Percentiles rank a stretch among this genome's conserved stretches.
These are phyloP conservation scores for Populus hybrid DNA, from an alignment of 441 rosid species.

Conservation along the genomic window DNA sequence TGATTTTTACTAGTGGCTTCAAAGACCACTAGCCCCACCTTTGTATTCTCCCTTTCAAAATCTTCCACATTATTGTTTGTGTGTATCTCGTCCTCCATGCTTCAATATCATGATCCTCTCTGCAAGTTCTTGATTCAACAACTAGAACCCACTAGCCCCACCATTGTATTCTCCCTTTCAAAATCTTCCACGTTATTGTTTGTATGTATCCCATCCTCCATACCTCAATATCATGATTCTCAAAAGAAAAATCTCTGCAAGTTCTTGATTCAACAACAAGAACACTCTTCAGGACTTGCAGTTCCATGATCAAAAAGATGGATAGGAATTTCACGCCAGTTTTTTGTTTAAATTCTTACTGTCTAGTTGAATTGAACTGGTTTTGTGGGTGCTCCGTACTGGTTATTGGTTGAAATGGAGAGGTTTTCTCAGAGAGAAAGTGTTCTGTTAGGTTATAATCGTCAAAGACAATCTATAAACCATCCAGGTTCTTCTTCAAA, in stretches of 20 bases:
- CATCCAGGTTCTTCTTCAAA: slow-evolving; percentile 21
- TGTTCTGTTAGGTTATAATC: slow-evolving; percentile 37
- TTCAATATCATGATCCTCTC: not conserved
- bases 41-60: slow-evolving; percentile 10
- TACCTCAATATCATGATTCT: not conserved
- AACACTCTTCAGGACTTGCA: slow-evolving; percentile 1
- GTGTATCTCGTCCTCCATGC: slow-evolving; percentile 1
- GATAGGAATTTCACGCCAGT: slow-evolving; percentile 37
- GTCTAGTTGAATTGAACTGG: not conserved
- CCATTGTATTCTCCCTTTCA: slow-evolving; percentile 10
- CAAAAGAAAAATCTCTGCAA: not conserved
- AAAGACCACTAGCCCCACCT: slow-evolving; percentile 21
- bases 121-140: slow-evolving; percentile 9
- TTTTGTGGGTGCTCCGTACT: not conserved
- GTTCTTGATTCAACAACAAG: not conserved
- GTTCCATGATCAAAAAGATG: slow-evolving; percentile 2
- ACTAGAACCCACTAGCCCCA: slow-evolving; percentile 14
- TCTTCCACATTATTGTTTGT: not conserved
- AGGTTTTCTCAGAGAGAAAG: slow-evolving; percentile 35
- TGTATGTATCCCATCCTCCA: slow-evolving; percentile 2
- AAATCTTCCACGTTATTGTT: not conserved
- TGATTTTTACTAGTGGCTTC: slow-evolving; percentile 31
- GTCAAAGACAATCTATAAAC: slow-evolving; percentile 7
- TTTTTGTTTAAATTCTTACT: not conserved
- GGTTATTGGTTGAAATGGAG: slow-evolving; percentile 28